These are phyloP conservation scores for Ustilago cynodontis DNA, from an alignment of 1,284 basidiomycete species.

Conservation along the genomic window DNA sequence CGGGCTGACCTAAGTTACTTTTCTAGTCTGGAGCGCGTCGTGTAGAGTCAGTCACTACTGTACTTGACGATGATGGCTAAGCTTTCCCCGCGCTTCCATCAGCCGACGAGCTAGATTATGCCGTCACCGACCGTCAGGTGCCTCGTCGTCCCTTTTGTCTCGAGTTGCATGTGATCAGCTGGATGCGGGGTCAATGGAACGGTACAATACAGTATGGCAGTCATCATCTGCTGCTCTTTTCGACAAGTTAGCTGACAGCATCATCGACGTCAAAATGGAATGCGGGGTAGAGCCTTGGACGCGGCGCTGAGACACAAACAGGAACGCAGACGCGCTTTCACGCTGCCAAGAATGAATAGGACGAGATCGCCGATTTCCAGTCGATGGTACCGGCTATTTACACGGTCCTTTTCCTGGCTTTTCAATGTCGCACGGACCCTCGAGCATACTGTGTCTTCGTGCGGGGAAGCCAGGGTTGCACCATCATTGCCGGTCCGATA, in stretches of 20 bases:
- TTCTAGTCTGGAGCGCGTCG: background rate
- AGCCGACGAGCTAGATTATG: constrained; percentile 17
- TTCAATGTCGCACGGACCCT: background rate
- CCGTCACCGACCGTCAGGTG: constrained; percentile 16
- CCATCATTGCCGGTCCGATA: background rate
- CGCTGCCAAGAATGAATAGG: no score
- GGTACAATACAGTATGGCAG: no score
- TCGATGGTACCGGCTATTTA: background rate
- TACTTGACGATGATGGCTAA: background rate
- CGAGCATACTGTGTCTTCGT: background rate
- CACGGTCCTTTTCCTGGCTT: background rate
- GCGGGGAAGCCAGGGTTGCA: background rate
- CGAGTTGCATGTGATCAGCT: background rate
- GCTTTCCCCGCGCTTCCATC: background rate
- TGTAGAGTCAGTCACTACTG: no score
- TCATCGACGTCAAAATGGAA: background rate
- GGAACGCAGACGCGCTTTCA: constrained; percentile 1
- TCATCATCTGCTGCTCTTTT: no score
- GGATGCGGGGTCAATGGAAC: background rate
- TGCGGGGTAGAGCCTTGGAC: background rate
- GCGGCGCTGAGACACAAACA: background rate
- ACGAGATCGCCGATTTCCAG: background rate
- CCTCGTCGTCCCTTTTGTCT: background rate
- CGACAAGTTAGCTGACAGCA: no score
- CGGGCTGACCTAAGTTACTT: no score